Evolutionary conservation across 2,329 filamentous ascomycete species (phyloP).

Genomic region (Fusarium sp.): DNA sequence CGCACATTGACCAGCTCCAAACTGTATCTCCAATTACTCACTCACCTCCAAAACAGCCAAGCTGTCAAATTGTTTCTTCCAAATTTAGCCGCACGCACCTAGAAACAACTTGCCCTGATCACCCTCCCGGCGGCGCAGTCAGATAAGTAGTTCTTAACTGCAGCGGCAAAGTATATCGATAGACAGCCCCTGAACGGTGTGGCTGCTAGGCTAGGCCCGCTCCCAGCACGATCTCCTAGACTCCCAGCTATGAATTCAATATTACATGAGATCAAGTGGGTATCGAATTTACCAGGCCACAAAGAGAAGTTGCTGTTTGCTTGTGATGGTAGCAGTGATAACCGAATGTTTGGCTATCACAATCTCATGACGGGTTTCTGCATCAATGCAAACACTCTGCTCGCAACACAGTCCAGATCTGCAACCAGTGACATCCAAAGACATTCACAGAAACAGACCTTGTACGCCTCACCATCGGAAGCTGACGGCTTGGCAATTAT

Average conservation of each 20-base stretch:
- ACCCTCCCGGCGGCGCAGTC: conserved; percentile 13
- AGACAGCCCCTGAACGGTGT: conserved; percentile 44
- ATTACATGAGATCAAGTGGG: conserved; percentile 31
- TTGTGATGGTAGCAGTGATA: not conserved
- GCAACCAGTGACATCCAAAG: conserved; percentile 15
- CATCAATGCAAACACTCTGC: not conserved
- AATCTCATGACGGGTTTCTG: no score
- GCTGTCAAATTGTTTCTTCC: conserved; percentile 6
- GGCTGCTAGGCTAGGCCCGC: conserved; percentile 36
- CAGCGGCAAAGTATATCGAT: conserved; percentile 3
- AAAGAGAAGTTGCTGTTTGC: no score
- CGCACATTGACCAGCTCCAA: not conserved
- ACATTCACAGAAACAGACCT: no score
- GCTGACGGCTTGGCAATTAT: conserved; percentile 16
- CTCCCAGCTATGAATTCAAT: not conserved
- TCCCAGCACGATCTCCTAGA: conserved; percentile 29
- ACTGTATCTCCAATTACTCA: no score
- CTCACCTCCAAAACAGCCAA: not conserved
- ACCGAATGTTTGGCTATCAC: not conserved
- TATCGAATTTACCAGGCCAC: conserved; percentile 27
- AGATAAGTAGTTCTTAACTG: no score
- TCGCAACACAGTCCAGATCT: conserved; percentile 4
- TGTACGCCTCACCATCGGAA: no score
- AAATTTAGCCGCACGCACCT: conserved; percentile 14
- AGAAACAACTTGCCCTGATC: conserved; percentile 6